phyloP scores from a whole-genome alignment of 192 early-diverging fungal species.

The Spizellomyces sp. region DNA sequence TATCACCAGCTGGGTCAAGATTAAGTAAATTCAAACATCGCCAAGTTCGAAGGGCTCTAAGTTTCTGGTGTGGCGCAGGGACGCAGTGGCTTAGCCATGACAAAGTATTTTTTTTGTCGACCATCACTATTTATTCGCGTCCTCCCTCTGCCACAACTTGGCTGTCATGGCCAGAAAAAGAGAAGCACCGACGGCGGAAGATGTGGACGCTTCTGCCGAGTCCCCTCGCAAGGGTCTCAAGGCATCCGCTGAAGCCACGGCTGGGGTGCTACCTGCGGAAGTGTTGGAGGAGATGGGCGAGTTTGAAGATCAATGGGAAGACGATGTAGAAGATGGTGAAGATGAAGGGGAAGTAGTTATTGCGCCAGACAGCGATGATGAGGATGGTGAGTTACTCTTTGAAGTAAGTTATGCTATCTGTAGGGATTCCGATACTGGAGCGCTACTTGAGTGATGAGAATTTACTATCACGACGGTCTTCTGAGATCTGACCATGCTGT shows the following conservation, averaged over 20 bases:
- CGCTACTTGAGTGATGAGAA: background rate
- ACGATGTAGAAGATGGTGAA: constrained; percentile 78
- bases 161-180: background rate
- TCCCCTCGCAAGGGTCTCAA: constrained; percentile 27
- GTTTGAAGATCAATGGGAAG: constrained; percentile 93
- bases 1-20: no score
- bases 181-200: background rate
- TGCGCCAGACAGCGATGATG: constrained; percentile 60
- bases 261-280: constrained; percentile 3
- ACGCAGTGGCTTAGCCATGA: no score
- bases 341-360: constrained; percentile 56
- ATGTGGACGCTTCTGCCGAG: constrained; percentile 11
- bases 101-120: no score
- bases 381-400: constrained; percentile 44
- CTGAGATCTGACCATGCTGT: constrained; percentile 35
- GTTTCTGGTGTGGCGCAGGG: no score
- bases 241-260: constrained; percentile 1
- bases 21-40: no score
- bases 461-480: constrained; percentile 19
- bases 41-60: no score
- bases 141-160: background rate
- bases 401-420: constrained; percentile 36
- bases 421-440: constrained; percentile 37
- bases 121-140: background rate
- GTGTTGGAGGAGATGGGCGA: constrained; percentile 75